Conservation (phyloP, 1,139 yeast species). For the Zygosaccharomyces pseudobailii region DNA sequence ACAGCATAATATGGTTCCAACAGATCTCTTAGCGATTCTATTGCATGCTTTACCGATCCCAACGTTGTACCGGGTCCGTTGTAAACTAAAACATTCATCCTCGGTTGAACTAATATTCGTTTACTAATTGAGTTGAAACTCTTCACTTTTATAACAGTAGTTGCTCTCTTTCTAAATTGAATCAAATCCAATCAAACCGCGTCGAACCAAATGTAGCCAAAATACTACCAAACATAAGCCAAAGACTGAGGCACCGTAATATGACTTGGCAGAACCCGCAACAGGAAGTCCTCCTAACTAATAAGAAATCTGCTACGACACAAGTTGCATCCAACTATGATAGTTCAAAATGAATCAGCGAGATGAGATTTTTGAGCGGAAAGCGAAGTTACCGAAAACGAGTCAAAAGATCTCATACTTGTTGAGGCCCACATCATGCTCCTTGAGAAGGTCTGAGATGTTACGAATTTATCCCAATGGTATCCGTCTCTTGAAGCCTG, state of each 20-base stretch:
- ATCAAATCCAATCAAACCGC: neutral
- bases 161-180: neutral
- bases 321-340: too few relatives aligned
- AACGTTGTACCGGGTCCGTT: conserved; percentile 80
- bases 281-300: too few relatives aligned
- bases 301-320: too few relatives aligned
- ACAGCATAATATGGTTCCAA: conserved; percentile 92
- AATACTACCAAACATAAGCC: neutral
- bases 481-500: conserved; percentile 3
- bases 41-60: conserved; percentile 78
- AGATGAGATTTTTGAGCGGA: neutral
- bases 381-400: neutral
- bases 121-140: too few relatives aligned
- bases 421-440: neutral
- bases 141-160: too few relatives aligned
- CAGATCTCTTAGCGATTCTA: conserved; percentile 66
- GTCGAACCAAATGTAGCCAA: neutral
- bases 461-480: conserved; percentile 1
- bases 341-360: too few relatives aligned
- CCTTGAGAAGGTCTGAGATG: neutral
- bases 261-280: too few relatives aligned
- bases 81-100: conserved; percentile 35
- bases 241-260: neutral
- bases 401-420: neutral
- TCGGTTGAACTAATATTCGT: neutral